These are phyloP conservation scores for Acacia acuminata DNA, from an alignment of 306 rosid genomes.

Conservation along the genomic window DNA sequence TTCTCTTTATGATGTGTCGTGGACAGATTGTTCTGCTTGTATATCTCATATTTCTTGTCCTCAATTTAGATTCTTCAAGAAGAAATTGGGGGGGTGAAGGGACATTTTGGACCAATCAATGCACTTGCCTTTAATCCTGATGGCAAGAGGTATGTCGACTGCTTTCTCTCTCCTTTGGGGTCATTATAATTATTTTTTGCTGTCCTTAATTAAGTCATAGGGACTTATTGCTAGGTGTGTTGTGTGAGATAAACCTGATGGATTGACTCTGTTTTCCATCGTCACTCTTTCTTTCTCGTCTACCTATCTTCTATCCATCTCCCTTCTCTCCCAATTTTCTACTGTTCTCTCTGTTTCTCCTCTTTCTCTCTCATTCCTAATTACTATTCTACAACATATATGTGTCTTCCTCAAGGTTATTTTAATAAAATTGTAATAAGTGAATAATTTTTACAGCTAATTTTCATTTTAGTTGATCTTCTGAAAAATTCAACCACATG, in stretches of 20 bases:
- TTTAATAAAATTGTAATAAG: not conserved
- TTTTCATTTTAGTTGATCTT: not conserved
- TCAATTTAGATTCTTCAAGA: conserved; percentile 81
- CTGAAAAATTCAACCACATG: too few relatives aligned
- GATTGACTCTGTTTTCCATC: too few relatives aligned
- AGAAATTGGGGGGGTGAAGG: conserved; percentile 97
- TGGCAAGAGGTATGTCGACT: conserved; percentile 70
- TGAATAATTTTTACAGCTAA: not conserved
- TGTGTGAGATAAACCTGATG: too few relatives aligned
- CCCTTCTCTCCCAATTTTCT: too few relatives aligned
- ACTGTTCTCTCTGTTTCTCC: too few relatives aligned
- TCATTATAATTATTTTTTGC: not conserved
- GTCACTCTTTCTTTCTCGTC: too few relatives aligned
- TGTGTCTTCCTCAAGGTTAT: not conserved
- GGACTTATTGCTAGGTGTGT: too few relatives aligned
- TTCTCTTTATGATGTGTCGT: not conserved
- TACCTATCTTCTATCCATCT: too few relatives aligned
- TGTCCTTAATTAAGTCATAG: not conserved
- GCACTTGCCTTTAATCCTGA: conserved; percentile 95
- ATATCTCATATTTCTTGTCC: conserved; percentile 16
- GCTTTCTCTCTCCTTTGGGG: not conserved
- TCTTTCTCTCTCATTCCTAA: too few relatives aligned
- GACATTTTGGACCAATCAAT: conserved; percentile 97
- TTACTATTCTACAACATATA: too few relatives aligned
- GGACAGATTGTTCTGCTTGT: not conserved